Evolutionary conservation across 768 basidiomycete genomes (phyloP), one percentile per base, ranked within the genome.

Genomic region (Psilocybe subaeruginosa): DNA sequence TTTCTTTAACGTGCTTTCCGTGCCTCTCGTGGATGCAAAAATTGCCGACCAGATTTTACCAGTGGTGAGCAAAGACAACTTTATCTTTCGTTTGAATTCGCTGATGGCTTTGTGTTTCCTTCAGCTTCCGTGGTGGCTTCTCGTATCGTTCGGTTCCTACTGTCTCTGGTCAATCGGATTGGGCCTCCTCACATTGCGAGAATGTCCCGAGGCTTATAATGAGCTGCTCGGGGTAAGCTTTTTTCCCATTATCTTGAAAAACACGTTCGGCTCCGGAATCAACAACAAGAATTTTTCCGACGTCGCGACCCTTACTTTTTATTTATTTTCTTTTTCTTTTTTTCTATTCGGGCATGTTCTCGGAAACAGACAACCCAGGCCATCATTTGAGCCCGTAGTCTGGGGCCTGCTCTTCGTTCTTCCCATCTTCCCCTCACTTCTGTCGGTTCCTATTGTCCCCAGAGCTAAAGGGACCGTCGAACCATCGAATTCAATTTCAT

Each of bases 51-150:
- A 85, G 56, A 74, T 91, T 30, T 67, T 90, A 49, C 85, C 89
- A 23, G 82, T 88, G 64, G 89, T 90, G 59, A 69, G 88, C 77
- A 37, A 39, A 19, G n/a, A 41, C 16, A 29, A 56, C 7, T 11
- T 48, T 49, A 30, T 54, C 29, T 33, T 27, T 4, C 46, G 16
- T 8, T 6, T 56, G 6, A 43, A 9, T 45, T 29, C 6, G 17
- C 31, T 27, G 29, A 33, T 23, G 17, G 6, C 39, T 16, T 29
- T 59, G 19, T 11, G 23, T 43, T 17, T 5, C 16, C n/a, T 51
- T n/a, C 58, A 92, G 92, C 72, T 93, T 31, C 91, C 92, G 2
- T 94, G 89, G 88, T 93, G 91, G 91, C 68, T 91, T 8, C 82
- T 93, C 11, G 87, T 93, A 2, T 78, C 88, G 1, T 92, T 92